Evolutionary conservation across 495 filamentous ascomycete genomes (phyloP).

Genomic region (Clavariopsis aquatica): DNA sequence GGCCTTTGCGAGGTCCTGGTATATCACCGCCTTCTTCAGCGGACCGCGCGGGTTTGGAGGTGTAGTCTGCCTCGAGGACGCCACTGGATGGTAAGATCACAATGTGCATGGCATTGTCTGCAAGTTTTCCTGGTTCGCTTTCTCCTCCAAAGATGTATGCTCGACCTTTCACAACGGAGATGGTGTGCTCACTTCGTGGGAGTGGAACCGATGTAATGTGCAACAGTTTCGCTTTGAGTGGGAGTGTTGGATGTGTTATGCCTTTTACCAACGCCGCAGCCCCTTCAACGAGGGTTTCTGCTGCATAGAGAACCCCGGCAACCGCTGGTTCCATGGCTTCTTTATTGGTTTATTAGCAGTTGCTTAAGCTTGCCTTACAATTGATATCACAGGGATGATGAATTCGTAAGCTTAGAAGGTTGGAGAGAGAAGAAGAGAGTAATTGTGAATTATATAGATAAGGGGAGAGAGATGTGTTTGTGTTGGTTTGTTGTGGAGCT

Average conservation of each 20-base stretch:
- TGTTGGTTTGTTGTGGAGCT: slow-evolving; percentile 16
- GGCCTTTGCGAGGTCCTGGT: slow-evolving; percentile 56
- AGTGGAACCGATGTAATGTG: slow-evolving; percentile 57
- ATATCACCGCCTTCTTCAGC: slow-evolving; percentile 44
- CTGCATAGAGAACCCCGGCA: slow-evolving; percentile 44
- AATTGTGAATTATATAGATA: too few relatives aligned
- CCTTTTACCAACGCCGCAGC: slow-evolving; percentile 45
- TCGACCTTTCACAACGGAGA: slow-evolving; percentile 65
- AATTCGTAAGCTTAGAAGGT: neutral
- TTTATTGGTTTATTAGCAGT: neutral
- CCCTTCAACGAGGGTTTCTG: slow-evolving; percentile 43
- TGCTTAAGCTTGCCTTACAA: neutral
- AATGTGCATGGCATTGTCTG: slow-evolving; percentile 69
- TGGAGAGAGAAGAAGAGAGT: neutral
- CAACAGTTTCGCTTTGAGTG: slow-evolving; percentile 60
- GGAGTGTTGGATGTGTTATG: slow-evolving; percentile 48
- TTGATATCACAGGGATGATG: neutral
- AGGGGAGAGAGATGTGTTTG: neutral
- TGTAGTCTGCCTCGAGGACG: slow-evolving; percentile 57
- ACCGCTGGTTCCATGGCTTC: slow-evolving; percentile 43
- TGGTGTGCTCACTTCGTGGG: slow-evolving; percentile 67
- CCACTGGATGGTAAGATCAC: slow-evolving; percentile 59
- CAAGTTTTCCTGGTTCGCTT: slow-evolving; percentile 52
- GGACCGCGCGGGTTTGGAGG: slow-evolving; percentile 50
- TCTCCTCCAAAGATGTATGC: slow-evolving; percentile 73